Base-by-base conservation (phyloP, 148 eudicot species). In the Fallopia convolvulus region DNA sequence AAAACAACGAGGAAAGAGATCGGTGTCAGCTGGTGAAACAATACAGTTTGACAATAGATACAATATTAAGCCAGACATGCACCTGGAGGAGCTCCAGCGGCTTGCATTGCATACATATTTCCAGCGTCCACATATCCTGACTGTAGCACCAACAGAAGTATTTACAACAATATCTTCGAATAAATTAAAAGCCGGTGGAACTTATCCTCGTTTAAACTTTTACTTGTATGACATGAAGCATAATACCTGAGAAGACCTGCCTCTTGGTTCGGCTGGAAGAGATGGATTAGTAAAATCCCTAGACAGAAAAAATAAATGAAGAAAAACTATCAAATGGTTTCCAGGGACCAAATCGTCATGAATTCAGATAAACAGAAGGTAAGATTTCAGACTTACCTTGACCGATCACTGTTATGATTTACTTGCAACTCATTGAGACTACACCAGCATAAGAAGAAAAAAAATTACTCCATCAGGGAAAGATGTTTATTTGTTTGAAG, bases 211-310 rank as follows among this genome's bases (percentile, higher is more conserved):
- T 33, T 36, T 3, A 20, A 36, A 36, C 15, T 58, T 14, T 10
- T 6, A 30, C 6, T 36, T 14, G 15, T 39, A 39, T 36, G 72
- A 44, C 3, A 53, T 18, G 65, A 32, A 33, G 39, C 12, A 65
- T 65, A 74, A 70, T 89, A 93, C 98, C 86, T 93, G 98, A 72
- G 92, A 87, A 72, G 98, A 79, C 72, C 89, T 88, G 80, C 98
- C 97, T 85, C 88, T 94, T 72, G 92, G 90, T 80, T 92, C 98
- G 53, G 90, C 78, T 23, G 98, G 98, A 79, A 94, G 82, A 61
- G 87, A 82, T 74, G 97, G 90, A 81, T 94, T 91, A 33, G 98
- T 94, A 78, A 94, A 94, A 84, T 94, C 98, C 90, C 98, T 93
- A 48, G 32, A 6, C 61, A 71, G 30, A 26, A 60, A 44, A 75